Percentiles rank a stretch among this genome's conserved stretches.
Evolutionary conservation across 176 grass and related monocot genomes (phyloP).

Genomic region (Rhynchospora tenuis): DNA sequence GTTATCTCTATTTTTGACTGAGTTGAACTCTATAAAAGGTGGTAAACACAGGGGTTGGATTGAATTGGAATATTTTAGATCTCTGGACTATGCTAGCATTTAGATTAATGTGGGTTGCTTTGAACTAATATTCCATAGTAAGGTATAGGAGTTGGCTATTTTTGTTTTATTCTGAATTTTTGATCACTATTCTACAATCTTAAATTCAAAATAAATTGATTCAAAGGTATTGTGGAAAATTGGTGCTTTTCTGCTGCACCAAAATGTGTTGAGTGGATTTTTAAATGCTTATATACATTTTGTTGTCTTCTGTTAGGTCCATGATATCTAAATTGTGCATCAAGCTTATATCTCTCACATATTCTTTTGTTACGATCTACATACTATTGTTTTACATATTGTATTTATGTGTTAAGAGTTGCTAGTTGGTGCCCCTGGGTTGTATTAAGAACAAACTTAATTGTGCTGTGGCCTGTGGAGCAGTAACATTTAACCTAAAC

Average conservation of each 20-base stretch:
- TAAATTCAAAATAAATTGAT: neutral
- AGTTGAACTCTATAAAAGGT: neutral
- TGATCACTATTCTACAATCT: neutral
- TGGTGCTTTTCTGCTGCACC: neutral
- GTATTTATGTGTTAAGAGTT: neutral
- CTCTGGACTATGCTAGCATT: neutral
- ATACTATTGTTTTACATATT: neutral
- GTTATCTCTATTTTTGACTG: neutral
- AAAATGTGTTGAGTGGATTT: neutral
- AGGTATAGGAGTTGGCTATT: neutral
- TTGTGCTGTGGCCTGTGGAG: neutral
- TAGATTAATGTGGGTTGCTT: neutral
- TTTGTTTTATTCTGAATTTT: neutral
- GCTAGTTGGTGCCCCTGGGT: neutral
- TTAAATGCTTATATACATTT: neutral
- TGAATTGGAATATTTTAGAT: neutral
- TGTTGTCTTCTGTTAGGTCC: neutral
- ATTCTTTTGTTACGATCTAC: neutral
- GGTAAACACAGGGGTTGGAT: neutral
- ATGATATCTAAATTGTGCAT: constrained; percentile 1
- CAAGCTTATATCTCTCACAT: neutral
- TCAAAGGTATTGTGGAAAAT: neutral
- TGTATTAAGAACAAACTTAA: neutral
- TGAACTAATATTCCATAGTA: neutral
- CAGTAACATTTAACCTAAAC: too few relatives aligned